A percentile compares a stretch with the other conserved stretches of the same genome.
These are phyloP conservation scores for Astrothelium subdiscretum DNA, from an alignment of 495 filamentous ascomycete species.

Conservation along the genomic window DNA sequence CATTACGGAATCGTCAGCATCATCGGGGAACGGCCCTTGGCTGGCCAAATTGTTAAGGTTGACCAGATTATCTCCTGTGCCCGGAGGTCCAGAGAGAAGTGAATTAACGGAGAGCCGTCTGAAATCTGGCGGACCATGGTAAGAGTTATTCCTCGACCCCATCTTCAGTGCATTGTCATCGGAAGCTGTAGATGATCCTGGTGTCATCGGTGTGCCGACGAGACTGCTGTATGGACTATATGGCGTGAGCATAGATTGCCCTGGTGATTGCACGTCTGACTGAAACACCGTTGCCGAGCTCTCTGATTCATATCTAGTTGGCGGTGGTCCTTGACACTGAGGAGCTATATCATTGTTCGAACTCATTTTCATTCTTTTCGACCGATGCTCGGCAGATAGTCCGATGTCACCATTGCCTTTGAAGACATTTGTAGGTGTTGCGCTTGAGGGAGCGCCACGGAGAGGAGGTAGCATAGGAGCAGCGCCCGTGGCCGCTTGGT, in stretches of 20 bases:
- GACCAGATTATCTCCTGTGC: conserved; percentile 4
- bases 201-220: conserved; percentile 17
- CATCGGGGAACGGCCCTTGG: conserved; percentile 9
- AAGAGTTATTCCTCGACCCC: background rate
- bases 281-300: background rate
- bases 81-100: conserved; percentile 23
- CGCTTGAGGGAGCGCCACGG: background rate
- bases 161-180: conserved; percentile 3
- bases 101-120: conserved; percentile 29
- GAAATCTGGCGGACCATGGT: conserved; percentile 18
- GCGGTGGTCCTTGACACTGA: background rate
- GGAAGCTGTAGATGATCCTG: conserved; percentile 15
- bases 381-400: background rate
- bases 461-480: background rate
- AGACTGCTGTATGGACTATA: conserved; percentile 11
- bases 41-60: background rate
- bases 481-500: background rate
- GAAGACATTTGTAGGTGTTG: background rate
- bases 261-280: background rate
- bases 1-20: conserved; percentile 11
- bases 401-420: background rate
- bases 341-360: background rate
- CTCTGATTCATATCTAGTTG: background rate
- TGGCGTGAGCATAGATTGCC: background rate
- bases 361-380: background rate